Evolutionary conservation across 768 basidiomycete species (phyloP).

Genomic region (Phanerochaete carnosa): DNA sequence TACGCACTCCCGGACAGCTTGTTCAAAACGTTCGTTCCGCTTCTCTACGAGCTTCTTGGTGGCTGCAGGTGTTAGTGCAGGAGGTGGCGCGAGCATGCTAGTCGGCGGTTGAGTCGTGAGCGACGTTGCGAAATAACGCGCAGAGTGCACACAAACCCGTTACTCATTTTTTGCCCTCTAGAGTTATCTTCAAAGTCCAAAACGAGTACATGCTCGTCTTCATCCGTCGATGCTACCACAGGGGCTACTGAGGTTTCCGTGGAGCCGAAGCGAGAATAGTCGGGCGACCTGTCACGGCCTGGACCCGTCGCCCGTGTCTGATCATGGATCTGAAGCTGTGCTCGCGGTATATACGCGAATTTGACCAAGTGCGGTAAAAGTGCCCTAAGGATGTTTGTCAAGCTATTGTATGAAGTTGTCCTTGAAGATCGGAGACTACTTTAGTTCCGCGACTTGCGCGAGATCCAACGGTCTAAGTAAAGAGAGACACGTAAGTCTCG

Average conservation of each 20-base stretch:
- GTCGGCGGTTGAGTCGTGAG: background rate
- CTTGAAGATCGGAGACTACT: conserved; percentile 41
- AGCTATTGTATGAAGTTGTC: background rate
- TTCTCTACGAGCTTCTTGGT: conserved; percentile 69
- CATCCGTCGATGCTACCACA: conserved; percentile 27
- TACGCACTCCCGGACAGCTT: conserved; percentile 65
- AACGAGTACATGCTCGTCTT: conserved; percentile 47
- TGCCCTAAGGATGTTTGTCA: conserved; percentile 44
- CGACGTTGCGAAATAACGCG: too few species aligned
- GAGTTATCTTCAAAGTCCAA: conserved; percentile 50
- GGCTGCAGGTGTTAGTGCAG: conserved; percentile 51
- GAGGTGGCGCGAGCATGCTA: conserved; percentile 27
- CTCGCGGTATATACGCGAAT: conserved; percentile 75
- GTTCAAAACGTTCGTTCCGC: conserved; percentile 60
- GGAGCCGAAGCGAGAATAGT: conserved; percentile 30
- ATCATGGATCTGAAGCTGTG: conserved; percentile 54
- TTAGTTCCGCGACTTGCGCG: conserved; percentile 77
- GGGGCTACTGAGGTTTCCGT: conserved; percentile 18
- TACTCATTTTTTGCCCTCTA: conserved; percentile 29
- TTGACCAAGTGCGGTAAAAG: conserved; percentile 78
- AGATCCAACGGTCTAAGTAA: conserved; percentile 69
- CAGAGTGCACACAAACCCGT: conserved; percentile 21
- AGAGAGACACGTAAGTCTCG: too few species aligned
- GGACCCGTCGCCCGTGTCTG: conserved; percentile 23
- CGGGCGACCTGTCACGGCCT: conserved; percentile 37